Evolutionary conservation across 1,284 basidiomycete species (phyloP).

Genomic region (Pholiota adiposa): DNA sequence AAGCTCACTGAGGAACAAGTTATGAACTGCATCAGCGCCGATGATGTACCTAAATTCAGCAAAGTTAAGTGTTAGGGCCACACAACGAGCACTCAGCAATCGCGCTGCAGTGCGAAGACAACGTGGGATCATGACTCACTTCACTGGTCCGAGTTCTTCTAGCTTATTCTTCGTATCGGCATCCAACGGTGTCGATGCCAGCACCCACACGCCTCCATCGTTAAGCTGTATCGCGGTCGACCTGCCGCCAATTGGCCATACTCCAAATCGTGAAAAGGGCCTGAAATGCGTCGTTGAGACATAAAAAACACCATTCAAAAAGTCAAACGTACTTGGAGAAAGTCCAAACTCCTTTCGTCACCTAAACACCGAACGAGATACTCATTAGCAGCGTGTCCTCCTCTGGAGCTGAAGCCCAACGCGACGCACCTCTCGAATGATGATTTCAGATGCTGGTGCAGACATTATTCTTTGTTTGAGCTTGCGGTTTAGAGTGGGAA

Average conservation of each 20-base stretch:
- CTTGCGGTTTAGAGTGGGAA: background rate
- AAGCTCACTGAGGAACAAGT: constrained; percentile 5
- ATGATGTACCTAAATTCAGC: constrained; percentile 8
- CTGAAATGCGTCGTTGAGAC: constrained; percentile 36
- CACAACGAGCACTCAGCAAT: too few species aligned
- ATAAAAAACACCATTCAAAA: background rate
- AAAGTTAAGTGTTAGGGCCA: background rate
- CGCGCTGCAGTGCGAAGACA: background rate
- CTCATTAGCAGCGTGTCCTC: background rate
- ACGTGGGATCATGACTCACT: constrained; percentile 42
- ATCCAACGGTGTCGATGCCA: constrained; percentile 84
- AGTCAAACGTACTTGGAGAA: constrained; percentile 61
- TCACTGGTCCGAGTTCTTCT: constrained; percentile 77
- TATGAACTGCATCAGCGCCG: constrained; percentile 7
- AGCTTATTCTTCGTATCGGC: constrained; percentile 74
- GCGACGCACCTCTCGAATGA: constrained; percentile 45
- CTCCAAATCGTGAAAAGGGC: constrained; percentile 70
- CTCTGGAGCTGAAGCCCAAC: background rate
- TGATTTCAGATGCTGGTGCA: constrained; percentile 31
- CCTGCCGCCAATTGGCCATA: constrained; percentile 79
- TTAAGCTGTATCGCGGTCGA: constrained; percentile 82
- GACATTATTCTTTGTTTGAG: background rate
- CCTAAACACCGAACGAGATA: constrained; percentile 39
- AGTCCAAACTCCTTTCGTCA: constrained; percentile 68
- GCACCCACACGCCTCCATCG: constrained; percentile 79